A percentile compares a stretch with the other conserved stretches of the same genome.
Evolutionary conservation across 306 rosid species (phyloP).

Genomic region (Quercus agrifolia): DNA sequence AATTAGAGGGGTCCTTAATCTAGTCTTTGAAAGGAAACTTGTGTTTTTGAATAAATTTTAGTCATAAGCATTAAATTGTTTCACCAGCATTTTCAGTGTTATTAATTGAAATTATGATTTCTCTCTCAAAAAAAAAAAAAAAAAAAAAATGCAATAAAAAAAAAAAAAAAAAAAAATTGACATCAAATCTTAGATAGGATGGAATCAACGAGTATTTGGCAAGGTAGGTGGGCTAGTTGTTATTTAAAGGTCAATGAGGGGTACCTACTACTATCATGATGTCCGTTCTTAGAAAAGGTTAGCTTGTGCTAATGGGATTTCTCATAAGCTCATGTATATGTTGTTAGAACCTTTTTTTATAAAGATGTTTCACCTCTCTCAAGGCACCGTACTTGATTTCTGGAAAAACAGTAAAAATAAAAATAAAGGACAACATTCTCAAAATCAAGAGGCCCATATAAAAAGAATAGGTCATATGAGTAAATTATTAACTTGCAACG

Average conservation of each 20-base stretch:
- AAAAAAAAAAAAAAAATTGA: background rate
- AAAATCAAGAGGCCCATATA: background rate
- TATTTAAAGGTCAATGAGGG: constrained; percentile 17
- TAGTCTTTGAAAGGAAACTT: no score
- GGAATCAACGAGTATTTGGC: constrained; percentile 6
- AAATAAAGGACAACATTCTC: background rate
- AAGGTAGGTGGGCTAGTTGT: constrained; percentile 32
- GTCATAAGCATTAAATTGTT: background rate
- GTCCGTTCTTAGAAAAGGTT: constrained; percentile 3
- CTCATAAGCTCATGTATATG: background rate
- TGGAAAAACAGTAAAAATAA: background rate
- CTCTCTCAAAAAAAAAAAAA: no score
- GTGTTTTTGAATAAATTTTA: no score
- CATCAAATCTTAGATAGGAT: background rate
- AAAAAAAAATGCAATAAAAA: no score
- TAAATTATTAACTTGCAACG: no score
- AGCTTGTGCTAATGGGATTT: constrained; percentile 1
- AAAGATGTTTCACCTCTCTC: no score
- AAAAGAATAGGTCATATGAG: no score
- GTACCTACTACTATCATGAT: constrained; percentile 22
- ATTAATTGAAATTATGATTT: background rate
- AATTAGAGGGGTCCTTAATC: no score
- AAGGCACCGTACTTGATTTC: background rate
- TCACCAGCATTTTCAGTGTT: background rate
- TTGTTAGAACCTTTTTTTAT: background rate